A percentile compares a stretch with the other conserved stretches of the same genome.
Evolutionary conservation across 768 basidiomycete genomes (phyloP).

Genomic region (Lactarius pseudohatsudake): DNA sequence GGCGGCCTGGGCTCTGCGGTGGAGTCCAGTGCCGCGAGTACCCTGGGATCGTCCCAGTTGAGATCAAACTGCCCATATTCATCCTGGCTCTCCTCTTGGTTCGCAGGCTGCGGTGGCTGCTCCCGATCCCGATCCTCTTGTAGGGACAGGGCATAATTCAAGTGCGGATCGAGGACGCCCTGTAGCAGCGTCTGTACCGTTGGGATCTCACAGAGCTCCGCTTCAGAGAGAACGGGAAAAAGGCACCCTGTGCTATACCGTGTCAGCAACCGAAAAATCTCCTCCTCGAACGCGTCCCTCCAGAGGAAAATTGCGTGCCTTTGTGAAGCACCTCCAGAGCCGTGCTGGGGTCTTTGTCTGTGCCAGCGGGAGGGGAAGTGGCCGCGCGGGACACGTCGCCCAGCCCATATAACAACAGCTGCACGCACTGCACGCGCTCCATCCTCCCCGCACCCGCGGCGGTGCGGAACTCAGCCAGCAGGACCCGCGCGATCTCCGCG

Average conservation of each 20-base stretch:
- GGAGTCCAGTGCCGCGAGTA: conserved; percentile 44
- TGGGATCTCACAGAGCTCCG: conserved; percentile 14
- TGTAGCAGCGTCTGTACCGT: conserved; percentile 18
- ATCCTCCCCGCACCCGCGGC: conserved; percentile 23
- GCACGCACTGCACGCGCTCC: conserved; percentile 27
- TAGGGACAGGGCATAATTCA: conserved; percentile 43
- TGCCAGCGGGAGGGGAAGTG: neutral
- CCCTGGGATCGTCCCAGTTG: conserved; percentile 59
- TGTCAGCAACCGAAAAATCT: neutral
- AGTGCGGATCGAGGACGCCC: conserved; percentile 53
- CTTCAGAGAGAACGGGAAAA: conserved; percentile 15
- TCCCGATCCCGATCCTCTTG: conserved; percentile 37
- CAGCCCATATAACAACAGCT: conserved; percentile 23
- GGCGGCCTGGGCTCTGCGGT: neutral
- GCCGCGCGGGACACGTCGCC: conserved; percentile 44
- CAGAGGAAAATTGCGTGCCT: conserved; percentile 8
- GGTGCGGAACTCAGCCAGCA: conserved; percentile 56
- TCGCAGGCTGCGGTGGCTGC: conserved; percentile 36
- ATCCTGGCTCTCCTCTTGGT: conserved; percentile 76
- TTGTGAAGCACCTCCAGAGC: conserved; percentile 17
- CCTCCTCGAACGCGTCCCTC: neutral
- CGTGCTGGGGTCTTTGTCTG: neutral
- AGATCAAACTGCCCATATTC: conserved; percentile 62
- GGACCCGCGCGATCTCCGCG: conserved; percentile 51
- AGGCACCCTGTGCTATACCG: conserved; percentile 16